These are phyloP conservation scores for Acanthamoeba sp. DNA, from an alignment of 208 protist genomes.

Conservation along the genomic window DNA sequence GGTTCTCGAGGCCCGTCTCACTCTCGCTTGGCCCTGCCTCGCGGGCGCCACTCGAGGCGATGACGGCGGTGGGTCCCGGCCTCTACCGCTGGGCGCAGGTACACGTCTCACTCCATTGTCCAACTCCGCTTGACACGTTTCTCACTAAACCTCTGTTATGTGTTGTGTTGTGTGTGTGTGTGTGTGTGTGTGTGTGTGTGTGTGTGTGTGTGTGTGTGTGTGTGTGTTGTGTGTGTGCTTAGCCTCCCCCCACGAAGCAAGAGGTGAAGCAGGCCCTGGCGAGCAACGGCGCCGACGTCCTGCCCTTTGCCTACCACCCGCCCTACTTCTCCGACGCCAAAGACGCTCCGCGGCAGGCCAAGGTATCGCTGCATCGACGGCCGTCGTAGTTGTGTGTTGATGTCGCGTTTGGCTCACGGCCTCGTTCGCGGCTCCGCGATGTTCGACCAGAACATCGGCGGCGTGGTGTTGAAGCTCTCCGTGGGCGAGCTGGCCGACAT, in stretches of 20 bases:
- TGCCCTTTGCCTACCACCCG: constrained; percentile 34
- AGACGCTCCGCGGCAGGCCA: constrained; percentile 50
- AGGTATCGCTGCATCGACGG: no score
- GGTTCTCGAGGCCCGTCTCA: no score
- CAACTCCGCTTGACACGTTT: no score
- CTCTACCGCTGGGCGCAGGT: background rate
- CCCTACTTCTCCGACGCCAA: constrained; percentile 72
- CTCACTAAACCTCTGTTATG: background rate
- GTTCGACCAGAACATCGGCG: constrained; percentile 14
- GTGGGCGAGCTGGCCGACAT: constrained; percentile 44
- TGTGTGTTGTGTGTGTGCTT: background rate
- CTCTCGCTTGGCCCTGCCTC: no score
- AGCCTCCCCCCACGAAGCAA: constrained; percentile 13
- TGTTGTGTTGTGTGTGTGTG: background rate
- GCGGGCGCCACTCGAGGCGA: background rate
- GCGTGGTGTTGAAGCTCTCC: constrained; percentile 15
- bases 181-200: background rate
- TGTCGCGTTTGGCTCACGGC: no score
- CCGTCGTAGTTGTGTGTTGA: no score
- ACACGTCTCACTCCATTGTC: background rate
- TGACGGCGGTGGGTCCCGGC: background rate
- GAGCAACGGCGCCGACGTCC: background rate
- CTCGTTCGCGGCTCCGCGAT: background rate
- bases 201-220: background rate
- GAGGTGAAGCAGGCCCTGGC: constrained; percentile 7